A percentile compares a stretch with the other conserved stretches of the same genome.
Evolutionary conservation across 2,329 filamentous ascomycete genomes (phyloP).

Genomic region (Aureobasidium sp.): DNA sequence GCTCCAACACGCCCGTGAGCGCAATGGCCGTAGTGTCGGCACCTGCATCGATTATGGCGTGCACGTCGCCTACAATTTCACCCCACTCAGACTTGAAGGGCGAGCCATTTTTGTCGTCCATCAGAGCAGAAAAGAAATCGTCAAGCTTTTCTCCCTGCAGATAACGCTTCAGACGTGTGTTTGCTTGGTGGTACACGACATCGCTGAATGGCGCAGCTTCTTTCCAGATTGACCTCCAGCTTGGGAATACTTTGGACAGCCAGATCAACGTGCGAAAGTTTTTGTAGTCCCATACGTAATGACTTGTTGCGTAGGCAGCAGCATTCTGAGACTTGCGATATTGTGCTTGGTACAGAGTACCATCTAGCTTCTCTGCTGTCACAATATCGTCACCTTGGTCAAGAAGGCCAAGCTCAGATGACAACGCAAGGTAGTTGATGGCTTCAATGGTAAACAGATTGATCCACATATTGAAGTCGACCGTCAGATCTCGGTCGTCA

Average conservation of each 20-base stretch:
- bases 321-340: too few species aligned
- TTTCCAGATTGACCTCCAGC: too few species aligned
- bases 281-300: too few species aligned
- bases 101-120: slow-evolving; percentile 44
- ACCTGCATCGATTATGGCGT: slow-evolving; percentile 47
- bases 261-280: too few species aligned
- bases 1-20: slow-evolving; percentile 48
- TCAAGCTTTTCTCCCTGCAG: slow-evolving; percentile 48
- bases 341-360: slow-evolving; percentile 15
- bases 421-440: slow-evolving; percentile 35
- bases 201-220: slow-evolving; percentile 28
- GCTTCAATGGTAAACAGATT: slow-evolving; percentile 34
- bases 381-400: slow-evolving; percentile 28
- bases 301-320: too few species aligned
- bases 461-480: slow-evolving; percentile 16
- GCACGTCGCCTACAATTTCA: slow-evolving; percentile 51
- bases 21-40: slow-evolving; percentile 47
- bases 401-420: slow-evolving; percentile 31
- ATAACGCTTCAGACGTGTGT: slow-evolving; percentile 37
- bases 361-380: too few species aligned
- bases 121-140: slow-evolving; percentile 52
- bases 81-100: slow-evolving; percentile 48
- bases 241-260: too few species aligned
- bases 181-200: slow-evolving; percentile 26
- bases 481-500: neutral